These are phyloP conservation scores for Monosporozyma yasuniensis DNA, from an alignment of 805 yeast genomes.

Conservation along the genomic window DNA sequence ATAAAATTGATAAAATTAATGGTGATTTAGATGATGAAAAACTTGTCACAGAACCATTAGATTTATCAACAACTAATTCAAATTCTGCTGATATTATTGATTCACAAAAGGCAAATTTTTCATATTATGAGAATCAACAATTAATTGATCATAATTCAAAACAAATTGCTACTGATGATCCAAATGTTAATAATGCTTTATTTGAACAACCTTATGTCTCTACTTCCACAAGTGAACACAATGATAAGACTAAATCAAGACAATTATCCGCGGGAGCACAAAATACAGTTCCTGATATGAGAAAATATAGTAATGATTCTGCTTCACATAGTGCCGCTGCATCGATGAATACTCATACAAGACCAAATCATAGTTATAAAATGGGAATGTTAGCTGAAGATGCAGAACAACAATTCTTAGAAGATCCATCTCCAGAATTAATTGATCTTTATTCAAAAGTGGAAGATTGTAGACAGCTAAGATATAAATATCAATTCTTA, in stretches of 20 bases:
- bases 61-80: not conserved
- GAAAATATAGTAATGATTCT: not conserved
- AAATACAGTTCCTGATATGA: conserved; percentile 14
- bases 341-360: not conserved
- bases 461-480: conserved; percentile 55
- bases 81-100: not conserved
- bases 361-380: conserved; percentile 28
- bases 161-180: conserved; percentile 25
- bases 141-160: conserved; percentile 26
- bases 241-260: conserved; percentile 4
- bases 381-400: conserved; percentile 39
- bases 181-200: conserved; percentile 7
- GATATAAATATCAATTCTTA: conserved; percentile 63
- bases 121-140: conserved; percentile 27
- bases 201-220: conserved; percentile 13
- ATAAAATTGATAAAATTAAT: not conserved
- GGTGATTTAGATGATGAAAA: not conserved
- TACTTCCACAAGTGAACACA: not conserved
- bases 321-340: not conserved
- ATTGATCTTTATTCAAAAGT: conserved; percentile 55
- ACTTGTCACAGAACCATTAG: not conserved
- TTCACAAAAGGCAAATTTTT: conserved; percentile 18
- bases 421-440: conserved; percentile 59
- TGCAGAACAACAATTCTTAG: conserved; percentile 44
- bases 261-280: conserved; percentile 23